These are phyloP conservation scores for Trichoderma koningiopsis DNA, from an alignment of 2,329 filamentous ascomycete genomes.

Conservation along the genomic window DNA sequence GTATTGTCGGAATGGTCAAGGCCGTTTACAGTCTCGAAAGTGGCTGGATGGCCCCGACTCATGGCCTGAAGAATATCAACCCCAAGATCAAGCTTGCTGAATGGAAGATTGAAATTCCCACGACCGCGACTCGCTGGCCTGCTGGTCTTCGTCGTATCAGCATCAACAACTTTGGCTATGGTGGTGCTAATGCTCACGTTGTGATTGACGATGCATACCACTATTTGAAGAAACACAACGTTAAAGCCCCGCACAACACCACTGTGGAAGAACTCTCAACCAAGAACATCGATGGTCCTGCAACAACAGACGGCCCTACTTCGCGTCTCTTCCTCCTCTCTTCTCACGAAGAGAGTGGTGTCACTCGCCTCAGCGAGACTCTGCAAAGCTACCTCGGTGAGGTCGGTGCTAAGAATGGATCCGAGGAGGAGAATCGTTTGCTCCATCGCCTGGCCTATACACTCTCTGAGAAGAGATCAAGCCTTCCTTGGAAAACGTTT, in stretches of 20 bases:
- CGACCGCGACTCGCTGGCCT: not conserved
- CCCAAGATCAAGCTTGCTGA: not conserved
- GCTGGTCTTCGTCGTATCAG: conserved; percentile 44
- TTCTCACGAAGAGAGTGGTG: not conserved
- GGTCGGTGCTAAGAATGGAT: not conserved
- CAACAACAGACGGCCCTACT: not conserved
- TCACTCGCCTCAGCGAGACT: not conserved
- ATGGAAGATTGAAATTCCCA: not conserved
- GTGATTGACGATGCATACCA: conserved; percentile 40
- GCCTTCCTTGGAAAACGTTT: not conserved
- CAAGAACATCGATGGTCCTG: not conserved
- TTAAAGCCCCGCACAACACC: not conserved
- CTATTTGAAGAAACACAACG: conserved; percentile 14
- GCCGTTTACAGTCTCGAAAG: conserved; percentile 31
- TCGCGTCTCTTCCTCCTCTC: not conserved
- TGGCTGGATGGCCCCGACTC: conserved; percentile 15
- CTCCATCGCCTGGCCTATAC: not conserved
- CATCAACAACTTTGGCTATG: conserved; percentile 53
- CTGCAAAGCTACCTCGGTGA: not conserved
- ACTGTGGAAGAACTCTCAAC: not conserved
- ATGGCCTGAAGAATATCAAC: conserved; percentile 14
- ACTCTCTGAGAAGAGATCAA: not conserved
- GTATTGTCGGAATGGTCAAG: conserved; percentile 33
- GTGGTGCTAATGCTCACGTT: conserved; percentile 50
- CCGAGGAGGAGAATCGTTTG: not conserved